Base-by-base conservation (phyloP, 768 basidiomycete species). In the Lactifluus rugatus region DNA sequence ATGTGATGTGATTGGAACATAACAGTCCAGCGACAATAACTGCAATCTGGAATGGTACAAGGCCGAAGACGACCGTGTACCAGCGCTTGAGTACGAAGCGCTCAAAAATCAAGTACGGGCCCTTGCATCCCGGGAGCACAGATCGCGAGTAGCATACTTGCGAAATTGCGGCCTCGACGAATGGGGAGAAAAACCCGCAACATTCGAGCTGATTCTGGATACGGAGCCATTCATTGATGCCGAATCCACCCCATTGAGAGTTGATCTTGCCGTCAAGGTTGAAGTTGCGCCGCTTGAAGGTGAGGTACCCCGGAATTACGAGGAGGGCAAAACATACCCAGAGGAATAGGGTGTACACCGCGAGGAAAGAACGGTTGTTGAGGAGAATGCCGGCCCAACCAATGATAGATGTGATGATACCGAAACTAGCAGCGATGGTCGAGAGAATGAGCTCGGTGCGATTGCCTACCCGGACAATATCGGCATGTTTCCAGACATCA, bases 241-340 rank as follows among this genome's bases (percentile, higher is more conserved):
- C 83, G 19, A 90, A 75, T 44, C 71, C 66, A 44, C 81, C 84
- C 89, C 88, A 90, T 68, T 89, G 84, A 9, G 77, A 70, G 70
- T 88, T 90, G 71, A 89, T 69, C 71, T 90, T 90, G 44, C 85
- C 88, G 67, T 89, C 85, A 56, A 90, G 78, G 69, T 90, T 89
- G 77, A 89, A 89, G 6, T 80, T 77, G 53, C 77, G 77, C 41
- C 78, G 75, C 69, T 85, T 88, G 77, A 87, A 92, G 39, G 86
- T 82, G 66, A 85, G 70, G 71, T 92, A 92, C 0, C 89, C 88
- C 0, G 89, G 89, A 0, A 79, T 74, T 68, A 88, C 76, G 68
- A 90, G 77, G 55, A 89, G 72, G 14, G 74, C 81, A 68, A 90
- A 84, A 56, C 78, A 80, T 66, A 85, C 72, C 89, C 89, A 92